Evolutionary conservation across 805 yeast species (phyloP), one percentile per base, ranked within the genome.

Genomic region (Ogataea neopini): DNA sequence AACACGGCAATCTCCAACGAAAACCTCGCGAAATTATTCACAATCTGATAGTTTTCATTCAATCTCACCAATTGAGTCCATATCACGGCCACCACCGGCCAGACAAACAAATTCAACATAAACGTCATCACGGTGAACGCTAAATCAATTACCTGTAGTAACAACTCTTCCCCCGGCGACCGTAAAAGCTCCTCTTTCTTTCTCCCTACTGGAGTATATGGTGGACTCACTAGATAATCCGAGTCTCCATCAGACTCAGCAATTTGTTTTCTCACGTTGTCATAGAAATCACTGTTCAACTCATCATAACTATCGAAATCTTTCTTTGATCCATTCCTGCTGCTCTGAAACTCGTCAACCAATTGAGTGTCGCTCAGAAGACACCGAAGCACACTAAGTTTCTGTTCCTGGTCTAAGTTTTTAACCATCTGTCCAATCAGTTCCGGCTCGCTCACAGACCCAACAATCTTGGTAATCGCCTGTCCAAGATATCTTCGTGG

Each of bases 311-410:
- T 30, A 18, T 30, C 43, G 30, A 6, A 23, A 22, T 20, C 15
- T 14, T n/a, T 13, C 17, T 30, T 19, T 42, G 11, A 22, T 20
- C 19, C 34, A 11, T 40, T 29, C 28, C 26, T 19, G 10, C 33
- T 33, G 6, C n/a, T 33, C 39, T 40, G 49, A 44, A 58, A 51
- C 18, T 43, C 48, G 10, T 41, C 35, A 6, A 57, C 49, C 13
- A 58, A 35, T 1, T 22, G 28, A 8, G 54, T 49, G 44, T 63
- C 64, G 5, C 43, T 47, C 36, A 63, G 48, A 26, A 55, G 58
- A 15, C 42, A 18, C 18, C 48, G 36, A 44, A 63, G 19, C 1
- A 60, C 48, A 4, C 48, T 39, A 23, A 56, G 47, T 26, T 61
- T 62, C 15, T 50, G 40, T 3, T 40, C 40, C 10, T 47, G 52